phyloP scores from a whole-genome alignment of 495 filamentous ascomycete species.

The Lichina pygmaea region DNA sequence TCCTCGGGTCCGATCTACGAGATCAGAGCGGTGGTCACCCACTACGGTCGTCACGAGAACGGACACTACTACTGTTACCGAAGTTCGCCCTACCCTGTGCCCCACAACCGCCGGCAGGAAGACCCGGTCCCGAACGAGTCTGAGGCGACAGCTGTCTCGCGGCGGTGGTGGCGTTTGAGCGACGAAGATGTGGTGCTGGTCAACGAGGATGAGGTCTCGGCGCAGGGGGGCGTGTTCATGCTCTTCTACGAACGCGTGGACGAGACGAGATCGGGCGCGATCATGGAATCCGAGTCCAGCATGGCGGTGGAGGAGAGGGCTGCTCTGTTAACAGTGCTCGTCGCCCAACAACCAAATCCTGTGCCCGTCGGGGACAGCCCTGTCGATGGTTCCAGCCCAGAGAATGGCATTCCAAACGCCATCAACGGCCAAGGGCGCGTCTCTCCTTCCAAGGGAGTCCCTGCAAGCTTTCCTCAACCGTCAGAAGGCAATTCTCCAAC shows the following conservation, averaged over 20 bases:
- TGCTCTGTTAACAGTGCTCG: too few species aligned
- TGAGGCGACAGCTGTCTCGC: not conserved
- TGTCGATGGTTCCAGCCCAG: too few species aligned
- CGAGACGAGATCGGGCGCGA: too few species aligned
- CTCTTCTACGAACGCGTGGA: slow-evolving; percentile 56
- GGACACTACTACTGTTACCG: slow-evolving; percentile 89
- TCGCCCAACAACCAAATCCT: too few species aligned
- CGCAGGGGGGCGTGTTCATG: slow-evolving; percentile 80
- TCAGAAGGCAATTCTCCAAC: too few species aligned
- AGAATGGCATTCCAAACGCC: too few species aligned
- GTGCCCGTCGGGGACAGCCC: too few species aligned
- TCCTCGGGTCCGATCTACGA: slow-evolving; percentile 30
- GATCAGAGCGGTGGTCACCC: slow-evolving; percentile 63
- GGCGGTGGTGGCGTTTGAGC: slow-evolving; percentile 56
- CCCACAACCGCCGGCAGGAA: slow-evolving; percentile 1
- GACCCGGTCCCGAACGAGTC: not conserved
- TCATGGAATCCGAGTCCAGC: too few species aligned
- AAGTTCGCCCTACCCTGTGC: slow-evolving; percentile 20
- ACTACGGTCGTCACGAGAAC: slow-evolving; percentile 76
- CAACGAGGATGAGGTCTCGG: slow-evolving; percentile 42
- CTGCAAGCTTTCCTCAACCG: too few species aligned
- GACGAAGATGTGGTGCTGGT: slow-evolving; percentile 59
- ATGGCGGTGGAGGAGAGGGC: too few species aligned
- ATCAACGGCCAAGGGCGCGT: too few species aligned
- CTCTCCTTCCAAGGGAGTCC: too few species aligned